Conservation (phyloP, 306 rosid species). For the Malus asiatica region DNA sequence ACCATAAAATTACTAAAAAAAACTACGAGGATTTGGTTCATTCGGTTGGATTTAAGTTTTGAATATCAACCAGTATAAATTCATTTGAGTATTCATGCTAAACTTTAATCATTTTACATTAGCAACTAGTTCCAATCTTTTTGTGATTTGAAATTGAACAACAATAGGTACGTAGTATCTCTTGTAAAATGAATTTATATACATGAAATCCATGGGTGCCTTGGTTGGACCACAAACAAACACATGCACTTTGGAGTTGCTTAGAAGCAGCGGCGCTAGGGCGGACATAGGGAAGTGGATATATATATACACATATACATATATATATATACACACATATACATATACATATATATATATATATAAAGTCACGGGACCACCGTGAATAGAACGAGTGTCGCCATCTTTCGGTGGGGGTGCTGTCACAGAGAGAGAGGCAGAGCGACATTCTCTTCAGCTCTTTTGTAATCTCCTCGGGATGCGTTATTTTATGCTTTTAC, state of each 20-base stretch:
- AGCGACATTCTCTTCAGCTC: constrained; percentile 9
- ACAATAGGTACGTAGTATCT: background rate
- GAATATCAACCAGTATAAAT: no score
- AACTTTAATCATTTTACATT: background rate
- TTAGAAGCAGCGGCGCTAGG: background rate
- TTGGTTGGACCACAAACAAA: no score
- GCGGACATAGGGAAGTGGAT: background rate
- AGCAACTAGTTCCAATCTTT: background rate
- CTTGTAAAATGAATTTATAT: no score
- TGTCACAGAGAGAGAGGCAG: background rate
- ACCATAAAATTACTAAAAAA: no score
- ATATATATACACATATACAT: no score
- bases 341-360: no score
- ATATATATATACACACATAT: no score
- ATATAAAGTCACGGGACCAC: constrained; percentile 25
- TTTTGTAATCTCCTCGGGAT: background rate
- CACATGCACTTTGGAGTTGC: background rate
- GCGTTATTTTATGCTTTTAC: background rate
- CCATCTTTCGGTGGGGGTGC: constrained; percentile 41
- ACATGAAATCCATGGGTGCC: background rate
- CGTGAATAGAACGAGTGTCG: constrained; percentile 31
- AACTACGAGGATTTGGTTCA: background rate
- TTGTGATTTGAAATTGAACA: background rate
- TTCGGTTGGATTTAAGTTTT: no score
- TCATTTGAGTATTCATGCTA: no score